Conservation (phyloP, 371 early-diverging fungal species). For the Blakeslea trispora region DNA sequence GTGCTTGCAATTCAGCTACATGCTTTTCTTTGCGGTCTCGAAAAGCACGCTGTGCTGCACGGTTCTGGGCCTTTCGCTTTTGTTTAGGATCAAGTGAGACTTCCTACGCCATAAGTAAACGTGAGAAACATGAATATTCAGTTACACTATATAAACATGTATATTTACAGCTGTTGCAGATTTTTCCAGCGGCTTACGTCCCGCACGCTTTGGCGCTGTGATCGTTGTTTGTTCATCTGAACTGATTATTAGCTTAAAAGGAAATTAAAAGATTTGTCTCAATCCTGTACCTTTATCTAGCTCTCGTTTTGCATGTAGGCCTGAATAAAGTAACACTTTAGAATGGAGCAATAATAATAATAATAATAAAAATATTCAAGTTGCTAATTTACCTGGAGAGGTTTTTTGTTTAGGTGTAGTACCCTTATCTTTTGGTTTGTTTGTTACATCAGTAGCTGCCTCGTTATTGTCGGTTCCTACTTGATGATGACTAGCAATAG, state of each 20-base stretch:
- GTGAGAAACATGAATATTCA: too few relatives aligned
- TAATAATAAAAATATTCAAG: constrained; percentile 1
- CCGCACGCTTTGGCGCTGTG: constrained; percentile 35
- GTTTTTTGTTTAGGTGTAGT: too few relatives aligned
- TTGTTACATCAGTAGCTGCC: background rate
- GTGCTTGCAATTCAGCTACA: constrained; percentile 62
- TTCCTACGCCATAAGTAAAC: constrained; percentile 10
- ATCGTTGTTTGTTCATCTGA: constrained; percentile 22
- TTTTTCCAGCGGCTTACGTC: constrained; percentile 43
- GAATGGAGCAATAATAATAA: constrained; percentile 1
- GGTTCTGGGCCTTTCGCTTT: constrained; percentile 78
- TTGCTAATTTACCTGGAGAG: too few relatives aligned
- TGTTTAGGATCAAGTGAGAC: constrained; percentile 42
- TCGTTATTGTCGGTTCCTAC: constrained; percentile 7
- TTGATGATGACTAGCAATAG: constrained; percentile 35
- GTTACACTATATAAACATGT: constrained; percentile 1
- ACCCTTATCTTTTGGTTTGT: background rate
- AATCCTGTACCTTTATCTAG: constrained; percentile 30
- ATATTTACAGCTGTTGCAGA: constrained; percentile 25
- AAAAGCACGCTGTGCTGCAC: constrained; percentile 80
- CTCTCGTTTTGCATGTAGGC: constrained; percentile 13
- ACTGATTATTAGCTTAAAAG: background rate
- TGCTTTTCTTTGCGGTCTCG: constrained; percentile 75
- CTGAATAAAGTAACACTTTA: background rate
- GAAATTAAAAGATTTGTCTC: too few relatives aligned